Conservation (phyloP, 2,329 filamentous ascomycete genomes). For the Chaetomiaceae sp. region DNA sequence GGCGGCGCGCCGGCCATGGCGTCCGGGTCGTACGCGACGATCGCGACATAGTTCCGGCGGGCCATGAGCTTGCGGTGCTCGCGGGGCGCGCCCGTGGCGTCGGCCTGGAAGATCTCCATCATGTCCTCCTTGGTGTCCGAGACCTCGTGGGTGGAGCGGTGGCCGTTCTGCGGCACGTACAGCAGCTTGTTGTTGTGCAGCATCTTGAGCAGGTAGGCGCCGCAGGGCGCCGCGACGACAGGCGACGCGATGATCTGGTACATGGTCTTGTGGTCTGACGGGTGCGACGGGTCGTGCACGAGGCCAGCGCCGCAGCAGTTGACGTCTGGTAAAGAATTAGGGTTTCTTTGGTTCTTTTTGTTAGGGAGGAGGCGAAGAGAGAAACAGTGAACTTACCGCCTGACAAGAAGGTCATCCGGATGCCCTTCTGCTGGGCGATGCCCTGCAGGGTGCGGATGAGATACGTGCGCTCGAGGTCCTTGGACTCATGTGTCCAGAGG, state of each 20-base stretch:
- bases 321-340: conserved; percentile 68
- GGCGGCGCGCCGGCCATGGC: conserved; percentile 42
- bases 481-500: conserved; percentile 97
- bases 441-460: conserved; percentile 92
- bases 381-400: conserved; percentile 55
- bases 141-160: conserved; percentile 64
- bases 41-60: conserved; percentile 82
- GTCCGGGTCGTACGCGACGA: conserved; percentile 92
- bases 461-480: conserved; percentile 95
- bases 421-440: conserved; percentile 88
- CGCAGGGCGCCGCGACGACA: conserved; percentile 82
- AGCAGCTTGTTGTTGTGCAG: conserved; percentile 92
- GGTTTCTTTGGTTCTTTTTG: not conserved
- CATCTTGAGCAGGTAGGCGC: conserved; percentile 81
- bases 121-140: conserved; percentile 98
- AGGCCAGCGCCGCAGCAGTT: conserved; percentile 88
- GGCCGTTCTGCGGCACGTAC: conserved; percentile 85
- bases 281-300: conserved; percentile 87
- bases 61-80: conserved; percentile 93
- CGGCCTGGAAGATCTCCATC: conserved; percentile 98
- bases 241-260: conserved; percentile 94
- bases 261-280: conserved; percentile 96
- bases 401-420: conserved; percentile 95
- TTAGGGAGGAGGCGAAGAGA: conserved; percentile 21
- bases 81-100: conserved; percentile 74